Conservation (phyloP, 768 basidiomycete genomes). For the Leccinum longicurvipes region DNA sequence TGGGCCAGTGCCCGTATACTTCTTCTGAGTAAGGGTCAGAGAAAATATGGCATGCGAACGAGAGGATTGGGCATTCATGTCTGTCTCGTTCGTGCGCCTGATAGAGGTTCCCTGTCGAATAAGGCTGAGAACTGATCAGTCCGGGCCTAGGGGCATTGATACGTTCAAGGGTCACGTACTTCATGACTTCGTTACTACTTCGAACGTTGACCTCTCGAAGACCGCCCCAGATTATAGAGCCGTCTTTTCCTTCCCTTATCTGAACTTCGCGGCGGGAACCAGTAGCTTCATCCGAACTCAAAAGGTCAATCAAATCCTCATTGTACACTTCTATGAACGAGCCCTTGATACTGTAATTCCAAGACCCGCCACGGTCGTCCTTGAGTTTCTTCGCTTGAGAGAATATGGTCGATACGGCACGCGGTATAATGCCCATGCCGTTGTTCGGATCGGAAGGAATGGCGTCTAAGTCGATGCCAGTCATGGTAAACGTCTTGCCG, state of each 20-base stretch:
- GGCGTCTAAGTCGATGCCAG: conserved; percentile 86
- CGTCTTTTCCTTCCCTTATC: conserved; percentile 96
- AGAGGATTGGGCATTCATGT: conserved; percentile 98
- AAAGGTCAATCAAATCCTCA: conserved; percentile 95
- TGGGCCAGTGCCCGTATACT: conserved; percentile 64
- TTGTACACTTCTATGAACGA: conserved; percentile 99
- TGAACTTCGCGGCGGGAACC: conserved; percentile 82
- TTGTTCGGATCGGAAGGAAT: conserved; percentile 81
- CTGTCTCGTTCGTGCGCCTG: conserved; percentile 92
- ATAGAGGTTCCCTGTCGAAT: conserved; percentile 88
- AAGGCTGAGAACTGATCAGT: conserved; percentile 49
- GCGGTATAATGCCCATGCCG: conserved; percentile 92
- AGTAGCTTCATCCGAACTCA: conserved; percentile 66
- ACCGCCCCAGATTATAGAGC: conserved; percentile 96
- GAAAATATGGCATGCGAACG: conserved; percentile 99
- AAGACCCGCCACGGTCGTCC: conserved; percentile 69
- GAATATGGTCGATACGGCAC: conserved; percentile 90
- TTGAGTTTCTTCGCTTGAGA: conserved; percentile 69
- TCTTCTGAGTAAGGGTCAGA: conserved; percentile 89
- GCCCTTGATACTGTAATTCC: conserved; percentile 79
- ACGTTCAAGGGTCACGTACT: conserved; percentile 46
- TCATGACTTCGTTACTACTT: conserved; percentile 87
- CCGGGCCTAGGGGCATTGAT: conserved; percentile 10
- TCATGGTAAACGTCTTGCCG: conserved; percentile 79
- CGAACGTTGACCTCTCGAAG: conserved; percentile 89